Conservation (phyloP, 1,284 basidiomycete species). For the Naganishia albida region DNA sequence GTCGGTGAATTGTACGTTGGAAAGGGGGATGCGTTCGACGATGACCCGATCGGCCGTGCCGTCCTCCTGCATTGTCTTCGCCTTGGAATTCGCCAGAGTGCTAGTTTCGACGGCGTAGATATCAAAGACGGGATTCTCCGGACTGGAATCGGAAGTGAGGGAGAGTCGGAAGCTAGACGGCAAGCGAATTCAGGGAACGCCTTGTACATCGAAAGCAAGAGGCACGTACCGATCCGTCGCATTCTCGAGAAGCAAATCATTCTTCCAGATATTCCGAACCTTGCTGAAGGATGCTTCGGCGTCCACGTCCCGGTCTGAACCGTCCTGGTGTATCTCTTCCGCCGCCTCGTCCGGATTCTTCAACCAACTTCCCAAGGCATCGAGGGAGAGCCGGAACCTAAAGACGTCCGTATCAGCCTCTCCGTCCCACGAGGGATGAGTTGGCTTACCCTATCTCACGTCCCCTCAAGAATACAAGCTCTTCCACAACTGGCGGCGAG, state of each 20-base stretch:
- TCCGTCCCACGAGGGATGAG: not conserved
- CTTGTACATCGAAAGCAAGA: too few relatives aligned
- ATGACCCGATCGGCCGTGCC: not conserved
- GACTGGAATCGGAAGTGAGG: not conserved
- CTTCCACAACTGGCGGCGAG: slow-evolving; percentile 8
- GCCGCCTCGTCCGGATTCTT: slow-evolving; percentile 7
- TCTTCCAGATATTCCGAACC: slow-evolving; percentile 29
- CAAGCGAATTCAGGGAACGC: not conserved
- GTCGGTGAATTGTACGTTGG: slow-evolving; percentile 29
- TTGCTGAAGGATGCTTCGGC: not conserved
- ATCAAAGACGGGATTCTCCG: slow-evolving; percentile 6
- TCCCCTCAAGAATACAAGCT: slow-evolving; percentile 19
- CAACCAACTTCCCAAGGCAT: slow-evolving; percentile 14
- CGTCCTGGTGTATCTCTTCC: not conserved
- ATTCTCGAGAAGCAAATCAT: slow-evolving; percentile 27
- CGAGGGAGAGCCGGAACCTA: slow-evolving; percentile 8
- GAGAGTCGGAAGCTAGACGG: slow-evolving; percentile 12
- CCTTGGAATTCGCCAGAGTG: not conserved
- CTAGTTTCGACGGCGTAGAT: slow-evolving; percentile 11
- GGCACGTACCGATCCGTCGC: slow-evolving; percentile 21
- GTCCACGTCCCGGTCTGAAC: not conserved
- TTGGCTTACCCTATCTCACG: slow-evolving; percentile 30
- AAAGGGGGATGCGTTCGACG: not conserved
- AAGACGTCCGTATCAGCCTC: not conserved
- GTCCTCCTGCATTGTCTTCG: not conserved